Evolutionary conservation across 2,329 filamentous ascomycete species (phyloP).

Genomic region (Pyrenophora teres): DNA sequence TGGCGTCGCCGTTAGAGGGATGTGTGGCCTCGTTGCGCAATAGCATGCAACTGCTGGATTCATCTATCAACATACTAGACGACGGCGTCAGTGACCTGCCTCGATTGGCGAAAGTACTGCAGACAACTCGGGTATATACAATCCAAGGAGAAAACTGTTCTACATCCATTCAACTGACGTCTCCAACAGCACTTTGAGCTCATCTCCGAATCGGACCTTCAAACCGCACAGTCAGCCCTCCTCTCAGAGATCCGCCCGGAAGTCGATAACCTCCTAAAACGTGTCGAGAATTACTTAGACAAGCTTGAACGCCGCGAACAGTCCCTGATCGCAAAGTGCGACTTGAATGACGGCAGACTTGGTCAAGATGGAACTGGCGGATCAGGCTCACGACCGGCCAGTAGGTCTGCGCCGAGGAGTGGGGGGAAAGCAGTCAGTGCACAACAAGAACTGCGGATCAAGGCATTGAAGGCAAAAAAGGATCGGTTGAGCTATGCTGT

Average conservation of each 20-base stretch:
- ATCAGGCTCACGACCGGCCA: constrained; percentile 31
- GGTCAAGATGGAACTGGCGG: constrained; percentile 42
- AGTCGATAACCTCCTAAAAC: constrained; percentile 75
- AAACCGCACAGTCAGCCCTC: constrained; percentile 79
- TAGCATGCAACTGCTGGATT: constrained; percentile 65
- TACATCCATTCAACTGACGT: not conserved
- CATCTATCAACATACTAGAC: constrained; percentile 66
- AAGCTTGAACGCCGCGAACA: constrained; percentile 83
- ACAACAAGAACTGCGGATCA: constrained; percentile 63
- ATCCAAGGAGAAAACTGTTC: not conserved
- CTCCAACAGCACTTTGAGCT: constrained; percentile 81
- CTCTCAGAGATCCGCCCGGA: constrained; percentile 90
- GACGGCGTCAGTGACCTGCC: constrained; percentile 67
- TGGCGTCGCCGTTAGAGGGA: constrained; percentile 57
- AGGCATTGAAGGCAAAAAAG: constrained; percentile 76
- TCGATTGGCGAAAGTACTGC: constrained; percentile 64
- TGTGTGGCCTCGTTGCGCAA: constrained; percentile 65
- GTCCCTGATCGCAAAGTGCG: constrained; percentile 78
- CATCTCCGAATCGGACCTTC: constrained; percentile 81
- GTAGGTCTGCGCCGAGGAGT: constrained; percentile 27
- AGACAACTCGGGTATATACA: constrained; percentile 62
- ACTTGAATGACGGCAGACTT: constrained; percentile 78
- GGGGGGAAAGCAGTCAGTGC: constrained; percentile 45
- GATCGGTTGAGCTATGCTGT: constrained; percentile 86
- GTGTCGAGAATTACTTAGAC: constrained; percentile 82